Conservation (phyloP, 192 early-diverging fungal genomes). For the Rhizoclosmatium globosum region DNA sequence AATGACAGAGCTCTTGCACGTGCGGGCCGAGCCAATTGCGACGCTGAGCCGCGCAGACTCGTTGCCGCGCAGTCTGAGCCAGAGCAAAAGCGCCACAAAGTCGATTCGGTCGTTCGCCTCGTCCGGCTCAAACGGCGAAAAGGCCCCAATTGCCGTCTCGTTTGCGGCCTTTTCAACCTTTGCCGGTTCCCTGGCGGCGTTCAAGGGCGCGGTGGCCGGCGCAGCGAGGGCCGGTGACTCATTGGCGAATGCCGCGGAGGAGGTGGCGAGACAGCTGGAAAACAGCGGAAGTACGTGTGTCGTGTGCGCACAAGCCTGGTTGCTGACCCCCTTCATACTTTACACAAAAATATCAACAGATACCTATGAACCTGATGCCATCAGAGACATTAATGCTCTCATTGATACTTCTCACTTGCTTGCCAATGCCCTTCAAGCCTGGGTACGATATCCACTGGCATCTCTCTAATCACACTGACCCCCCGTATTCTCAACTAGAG, state of each 20-base stretch:
- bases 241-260: constrained; percentile 62
- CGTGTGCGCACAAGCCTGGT: background rate
- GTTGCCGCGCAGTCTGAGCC: background rate
- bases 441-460: constrained; percentile 42
- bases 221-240: constrained; percentile 55
- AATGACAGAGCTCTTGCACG: constrained; percentile 22
- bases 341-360: no score
- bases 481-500: no score
- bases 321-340: background rate
- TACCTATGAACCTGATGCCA: background rate
- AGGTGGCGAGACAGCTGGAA: constrained; percentile 29
- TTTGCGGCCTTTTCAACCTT: constrained; percentile 56
- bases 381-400: constrained; percentile 37
- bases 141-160: constrained; percentile 31
- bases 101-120: no score
- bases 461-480: background rate
- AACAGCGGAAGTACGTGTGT: background rate
- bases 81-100: background rate
- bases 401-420: constrained; percentile 63
- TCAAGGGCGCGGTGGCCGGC: constrained; percentile 54
- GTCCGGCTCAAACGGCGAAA: background rate
- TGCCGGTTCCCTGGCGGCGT: constrained; percentile 54
- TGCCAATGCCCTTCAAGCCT: constrained; percentile 60
- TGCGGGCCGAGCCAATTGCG: constrained; percentile 18
- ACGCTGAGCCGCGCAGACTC: background rate